Evolutionary conservation across 257 asterid genomes (phyloP).

Genomic region (Solanum piurae): DNA sequence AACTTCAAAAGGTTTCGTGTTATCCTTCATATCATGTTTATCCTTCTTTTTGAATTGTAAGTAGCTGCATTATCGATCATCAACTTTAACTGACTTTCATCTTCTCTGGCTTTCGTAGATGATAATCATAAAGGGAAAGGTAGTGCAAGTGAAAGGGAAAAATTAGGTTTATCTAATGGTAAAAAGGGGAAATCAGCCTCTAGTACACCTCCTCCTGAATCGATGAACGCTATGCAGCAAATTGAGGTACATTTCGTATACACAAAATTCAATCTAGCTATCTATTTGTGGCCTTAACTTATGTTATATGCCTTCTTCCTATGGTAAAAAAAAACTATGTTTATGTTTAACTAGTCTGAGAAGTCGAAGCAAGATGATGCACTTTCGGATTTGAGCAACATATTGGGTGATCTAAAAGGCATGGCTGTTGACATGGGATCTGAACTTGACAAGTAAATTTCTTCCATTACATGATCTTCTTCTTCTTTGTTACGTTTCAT

Average conservation of each 20-base stretch:
- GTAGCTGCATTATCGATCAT: neutral
- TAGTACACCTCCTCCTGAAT: constrained; percentile 58
- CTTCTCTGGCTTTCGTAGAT: constrained; percentile 25
- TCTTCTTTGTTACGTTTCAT: neutral
- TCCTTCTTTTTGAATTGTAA: neutral
- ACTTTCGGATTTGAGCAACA: constrained; percentile 58
- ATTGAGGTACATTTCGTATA: constrained; percentile 45
- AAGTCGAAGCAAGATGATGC: constrained; percentile 82
- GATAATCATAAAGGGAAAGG: constrained; percentile 38
- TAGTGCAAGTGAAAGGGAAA: constrained; percentile 53
- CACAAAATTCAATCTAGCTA: neutral
- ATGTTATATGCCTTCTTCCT: neutral
- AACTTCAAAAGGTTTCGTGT: constrained; percentile 42
- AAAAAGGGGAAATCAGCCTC: constrained; percentile 37
- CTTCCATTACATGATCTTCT: neutral
- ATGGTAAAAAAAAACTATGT: neutral
- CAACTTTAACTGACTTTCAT: neutral
- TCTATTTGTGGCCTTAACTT: neutral
- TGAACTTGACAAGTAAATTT: constrained; percentile 53
- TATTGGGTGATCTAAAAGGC: constrained; percentile 80
- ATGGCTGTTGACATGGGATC: constrained; percentile 86
- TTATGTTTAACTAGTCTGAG: constrained; percentile 38
- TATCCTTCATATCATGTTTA: neutral
- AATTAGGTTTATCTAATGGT: constrained; percentile 43
- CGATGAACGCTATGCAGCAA: constrained; percentile 58